A percentile compares a stretch with the other conserved stretches of the same genome.
Evolutionary conservation across 2,329 filamentous ascomycete genomes (phyloP).

Genomic region (Lecanicillium sp.): DNA sequence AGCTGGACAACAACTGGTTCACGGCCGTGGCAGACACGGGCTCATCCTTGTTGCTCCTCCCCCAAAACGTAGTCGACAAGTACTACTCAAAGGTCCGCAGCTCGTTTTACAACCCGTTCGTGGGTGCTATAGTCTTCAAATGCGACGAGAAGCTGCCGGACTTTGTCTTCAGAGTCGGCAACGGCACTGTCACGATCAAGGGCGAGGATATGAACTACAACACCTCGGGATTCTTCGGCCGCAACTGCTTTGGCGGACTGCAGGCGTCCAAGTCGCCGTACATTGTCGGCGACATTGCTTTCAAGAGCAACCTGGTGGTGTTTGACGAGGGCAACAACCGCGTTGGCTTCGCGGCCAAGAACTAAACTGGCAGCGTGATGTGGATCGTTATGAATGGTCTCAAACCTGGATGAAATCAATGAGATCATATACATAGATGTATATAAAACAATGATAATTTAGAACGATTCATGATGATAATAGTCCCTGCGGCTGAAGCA

Average conservation of each 20-base stretch:
- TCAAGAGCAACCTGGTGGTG: constrained; percentile 54
- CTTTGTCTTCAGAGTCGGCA: constrained; percentile 49
- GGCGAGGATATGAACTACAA: too few species aligned
- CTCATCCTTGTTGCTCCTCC: constrained; percentile 57
- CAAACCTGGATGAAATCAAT: too few species aligned
- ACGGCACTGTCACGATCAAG: too few species aligned
- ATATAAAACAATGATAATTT: background rate
- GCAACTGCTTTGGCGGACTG: constrained; percentile 63
- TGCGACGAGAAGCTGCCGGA: constrained; percentile 40
- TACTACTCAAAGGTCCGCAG: constrained; percentile 54
- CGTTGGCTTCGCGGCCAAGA: constrained; percentile 27
- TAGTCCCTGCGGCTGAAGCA: too few species aligned
- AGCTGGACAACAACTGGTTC: too few species aligned
- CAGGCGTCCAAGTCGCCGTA: constrained; percentile 48
- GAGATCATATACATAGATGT: background rate
- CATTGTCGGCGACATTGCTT: constrained; percentile 58
- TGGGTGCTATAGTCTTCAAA: constrained; percentile 39
- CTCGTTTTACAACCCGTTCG: constrained; percentile 13
- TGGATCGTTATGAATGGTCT: too few species aligned
- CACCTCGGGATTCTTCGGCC: too few species aligned
- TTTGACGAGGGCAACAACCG: constrained; percentile 50
- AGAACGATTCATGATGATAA: too few species aligned
- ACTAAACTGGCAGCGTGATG: too few species aligned
- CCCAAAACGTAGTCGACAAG: constrained; percentile 41
- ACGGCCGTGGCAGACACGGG: constrained; percentile 51